Evolutionary conservation across 2,329 filamentous ascomycete species (phyloP).

Genomic region (Alternaria dauci): DNA sequence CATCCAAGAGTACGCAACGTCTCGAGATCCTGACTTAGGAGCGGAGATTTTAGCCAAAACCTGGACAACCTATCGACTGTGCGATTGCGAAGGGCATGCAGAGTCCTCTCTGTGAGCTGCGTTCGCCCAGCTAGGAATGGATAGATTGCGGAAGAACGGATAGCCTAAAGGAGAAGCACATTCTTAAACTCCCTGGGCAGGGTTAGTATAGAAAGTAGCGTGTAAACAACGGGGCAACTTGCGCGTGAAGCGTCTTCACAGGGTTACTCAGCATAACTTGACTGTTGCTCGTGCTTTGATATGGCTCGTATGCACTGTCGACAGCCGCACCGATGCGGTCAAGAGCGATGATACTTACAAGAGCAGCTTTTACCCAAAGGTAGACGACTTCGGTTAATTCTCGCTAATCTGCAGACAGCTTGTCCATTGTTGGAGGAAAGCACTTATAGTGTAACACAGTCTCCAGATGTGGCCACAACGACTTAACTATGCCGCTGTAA

Average conservation of each 20-base stretch:
- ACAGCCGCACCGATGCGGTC: background rate
- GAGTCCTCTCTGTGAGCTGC: background rate
- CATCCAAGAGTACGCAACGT: no score
- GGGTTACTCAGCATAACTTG: background rate
- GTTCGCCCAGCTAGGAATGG: background rate
- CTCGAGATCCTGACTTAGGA: background rate
- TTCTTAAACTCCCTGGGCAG: background rate
- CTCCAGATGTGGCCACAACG: background rate
- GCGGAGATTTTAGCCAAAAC: background rate
- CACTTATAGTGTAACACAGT: background rate
- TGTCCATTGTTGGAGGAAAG: background rate
- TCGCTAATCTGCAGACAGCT: background rate
- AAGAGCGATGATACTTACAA: background rate
- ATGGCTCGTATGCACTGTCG: background rate
- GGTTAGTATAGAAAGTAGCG: background rate
- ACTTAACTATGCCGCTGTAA: background rate
- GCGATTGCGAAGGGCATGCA: background rate
- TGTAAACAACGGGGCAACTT: background rate
- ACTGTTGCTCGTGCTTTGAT: background rate
- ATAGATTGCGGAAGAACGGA: conserved; percentile 1
- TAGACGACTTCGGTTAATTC: background rate
- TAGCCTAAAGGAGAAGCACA: background rate
- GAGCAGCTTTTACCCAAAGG: background rate
- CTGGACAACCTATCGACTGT: background rate
- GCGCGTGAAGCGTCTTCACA: background rate